Evolutionary conservation across 2,329 filamentous ascomycete species (phyloP).

Genomic region (Xylaria sp.): DNA sequence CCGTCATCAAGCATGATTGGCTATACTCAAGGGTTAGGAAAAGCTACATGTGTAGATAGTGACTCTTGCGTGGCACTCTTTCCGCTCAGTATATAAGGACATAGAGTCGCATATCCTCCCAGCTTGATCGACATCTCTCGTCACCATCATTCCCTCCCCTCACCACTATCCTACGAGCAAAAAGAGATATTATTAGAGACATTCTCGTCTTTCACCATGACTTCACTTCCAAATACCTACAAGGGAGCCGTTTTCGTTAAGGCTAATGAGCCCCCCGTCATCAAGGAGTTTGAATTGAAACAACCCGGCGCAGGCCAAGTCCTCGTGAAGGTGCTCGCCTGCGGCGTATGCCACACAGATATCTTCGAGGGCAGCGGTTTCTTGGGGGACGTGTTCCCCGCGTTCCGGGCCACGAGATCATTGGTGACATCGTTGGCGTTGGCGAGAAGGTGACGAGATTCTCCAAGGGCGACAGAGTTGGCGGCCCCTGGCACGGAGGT

Average conservation of each 20-base stretch:
- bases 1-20: background rate
- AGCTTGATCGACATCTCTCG: background rate
- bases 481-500: constrained; percentile 71
- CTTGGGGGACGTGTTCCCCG: constrained; percentile 65
- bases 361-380: constrained; percentile 51
- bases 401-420: constrained; percentile 72
- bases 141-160: constrained; percentile 4
- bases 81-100: constrained; percentile 10
- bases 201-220: constrained; percentile 27
- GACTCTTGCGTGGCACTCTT: background rate
- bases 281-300: constrained; percentile 65
- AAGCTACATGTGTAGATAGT: background rate
- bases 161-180: background rate
- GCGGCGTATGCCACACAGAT: constrained; percentile 74
- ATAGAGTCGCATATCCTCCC: background rate
- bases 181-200: background rate
- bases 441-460: constrained; percentile 62
- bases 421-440: constrained; percentile 69
- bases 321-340: constrained; percentile 73
- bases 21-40: background rate
- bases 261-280: constrained; percentile 55
- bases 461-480: constrained; percentile 69
- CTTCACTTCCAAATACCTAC: constrained; percentile 65
- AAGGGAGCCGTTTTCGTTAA: constrained; percentile 67
- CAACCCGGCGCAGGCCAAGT: constrained; percentile 63